Evolutionary conservation across 768 basidiomycete species (phyloP).

Genomic region (Pluteus cervinus): DNA sequence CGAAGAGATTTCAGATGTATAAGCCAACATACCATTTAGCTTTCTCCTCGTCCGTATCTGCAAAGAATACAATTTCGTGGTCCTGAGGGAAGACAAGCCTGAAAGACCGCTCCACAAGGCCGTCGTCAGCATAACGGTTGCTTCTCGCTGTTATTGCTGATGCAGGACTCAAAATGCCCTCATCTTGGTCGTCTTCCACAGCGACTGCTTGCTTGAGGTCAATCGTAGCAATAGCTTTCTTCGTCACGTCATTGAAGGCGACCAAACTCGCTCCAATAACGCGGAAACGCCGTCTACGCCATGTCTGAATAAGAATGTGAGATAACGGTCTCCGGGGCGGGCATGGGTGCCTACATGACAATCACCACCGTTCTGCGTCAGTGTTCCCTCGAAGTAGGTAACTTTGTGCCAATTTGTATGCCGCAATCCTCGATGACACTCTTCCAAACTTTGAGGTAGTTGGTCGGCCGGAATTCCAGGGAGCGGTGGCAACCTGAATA

Average conservation of each 20-base stretch:
- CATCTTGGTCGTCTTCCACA: conserved; percentile 72
- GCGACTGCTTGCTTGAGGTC: conserved; percentile 78
- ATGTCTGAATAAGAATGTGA: conserved; percentile 42
- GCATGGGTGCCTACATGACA: conserved; percentile 58
- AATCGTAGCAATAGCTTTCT: conserved; percentile 85
- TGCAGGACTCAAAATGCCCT: conserved; percentile 37
- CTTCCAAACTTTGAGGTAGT: conserved; percentile 89
- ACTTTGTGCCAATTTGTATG: conserved; percentile 93
- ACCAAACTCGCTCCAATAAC: conserved; percentile 83
- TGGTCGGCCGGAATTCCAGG: conserved; percentile 75
- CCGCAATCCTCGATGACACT: conserved; percentile 81
- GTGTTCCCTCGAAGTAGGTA: conserved; percentile 86
- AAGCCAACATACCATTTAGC: conserved; percentile 64
- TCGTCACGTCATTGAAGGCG: conserved; percentile 91
- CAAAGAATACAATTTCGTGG: conserved; percentile 84
- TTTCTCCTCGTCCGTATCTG: conserved; percentile 89
- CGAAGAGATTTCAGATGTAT: too few relatives aligned
- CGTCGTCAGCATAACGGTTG: conserved; percentile 44
- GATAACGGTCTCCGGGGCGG: conserved; percentile 6
- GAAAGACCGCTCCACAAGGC: conserved; percentile 81
- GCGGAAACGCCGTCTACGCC: conserved; percentile 77
- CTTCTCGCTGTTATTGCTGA: conserved; percentile 34
- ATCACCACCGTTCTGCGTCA: conserved; percentile 93
- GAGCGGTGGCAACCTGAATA: conserved; percentile 85
- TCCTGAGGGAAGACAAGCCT: conserved; percentile 71